These are phyloP conservation scores for Ochetophila trinervis DNA, from an alignment of 306 rosid genomes.

Conservation along the genomic window DNA sequence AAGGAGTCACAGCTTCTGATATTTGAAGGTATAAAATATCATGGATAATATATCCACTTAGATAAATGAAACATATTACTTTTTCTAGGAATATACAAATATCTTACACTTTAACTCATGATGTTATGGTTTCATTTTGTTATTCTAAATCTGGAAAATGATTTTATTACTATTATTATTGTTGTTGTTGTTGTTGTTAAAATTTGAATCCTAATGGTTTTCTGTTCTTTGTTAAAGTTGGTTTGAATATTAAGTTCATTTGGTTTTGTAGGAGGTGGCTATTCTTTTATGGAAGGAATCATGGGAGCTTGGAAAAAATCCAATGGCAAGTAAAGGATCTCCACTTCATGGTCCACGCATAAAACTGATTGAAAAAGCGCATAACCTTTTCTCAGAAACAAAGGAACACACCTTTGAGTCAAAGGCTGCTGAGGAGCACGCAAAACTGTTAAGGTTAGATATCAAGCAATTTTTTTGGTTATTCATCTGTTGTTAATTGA, in stretches of 20 bases:
- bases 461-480: slow-evolving; percentile 8
- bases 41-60: background rate
- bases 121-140: background rate
- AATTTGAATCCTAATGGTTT: slow-evolving; percentile 8
- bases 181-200: too few species aligned
- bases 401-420: slow-evolving; percentile 87
- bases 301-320: slow-evolving; percentile 82
- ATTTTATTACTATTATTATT: background rate
- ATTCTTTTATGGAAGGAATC: slow-evolving; percentile 96
- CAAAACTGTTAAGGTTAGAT: slow-evolving; percentile 75
- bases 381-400: slow-evolving; percentile 72
- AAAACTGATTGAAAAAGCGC: slow-evolving; percentile 78
- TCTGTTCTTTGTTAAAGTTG: background rate
- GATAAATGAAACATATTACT: background rate
- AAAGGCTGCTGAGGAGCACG: slow-evolving; percentile 98
- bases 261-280: slow-evolving; percentile 74
- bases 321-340: slow-evolving; percentile 95
- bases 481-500: slow-evolving; percentile 5
- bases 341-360: slow-evolving; percentile 95
- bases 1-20: too few species aligned
- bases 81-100: background rate
- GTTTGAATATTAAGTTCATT: slow-evolving; percentile 10
- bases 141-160: background rate
- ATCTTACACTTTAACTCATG: background rate
- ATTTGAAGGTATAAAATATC: background rate